Conservation (phyloP, 2,329 filamentous ascomycete genomes). For the Fusarium agapanthi region DNA sequence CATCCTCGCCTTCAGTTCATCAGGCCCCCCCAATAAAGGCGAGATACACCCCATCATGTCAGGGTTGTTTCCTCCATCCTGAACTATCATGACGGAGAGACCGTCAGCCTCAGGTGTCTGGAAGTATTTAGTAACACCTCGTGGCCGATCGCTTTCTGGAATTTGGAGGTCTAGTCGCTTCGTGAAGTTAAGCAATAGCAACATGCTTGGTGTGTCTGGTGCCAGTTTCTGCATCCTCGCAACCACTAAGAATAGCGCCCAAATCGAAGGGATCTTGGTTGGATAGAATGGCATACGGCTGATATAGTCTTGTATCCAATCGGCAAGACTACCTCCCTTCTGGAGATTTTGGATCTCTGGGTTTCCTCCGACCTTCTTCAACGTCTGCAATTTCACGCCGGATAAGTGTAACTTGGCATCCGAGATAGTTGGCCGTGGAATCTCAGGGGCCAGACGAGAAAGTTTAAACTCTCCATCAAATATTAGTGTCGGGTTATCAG, state of each 20-base stretch:
- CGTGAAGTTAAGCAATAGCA: background rate
- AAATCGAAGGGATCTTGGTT: background rate
- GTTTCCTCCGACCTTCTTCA: background rate
- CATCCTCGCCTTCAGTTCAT: background rate
- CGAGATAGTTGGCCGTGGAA: background rate
- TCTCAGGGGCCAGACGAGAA: accelerated
- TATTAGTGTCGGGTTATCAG: background rate
- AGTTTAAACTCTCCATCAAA: background rate
- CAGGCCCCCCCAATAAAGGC: background rate
- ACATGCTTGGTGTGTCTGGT: background rate
- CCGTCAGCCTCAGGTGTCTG: background rate
- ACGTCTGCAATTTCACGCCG: background rate
- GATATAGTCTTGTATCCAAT: background rate
- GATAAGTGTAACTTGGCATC: background rate
- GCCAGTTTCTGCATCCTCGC: background rate
- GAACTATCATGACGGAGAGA: background rate
- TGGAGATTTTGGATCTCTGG: background rate
- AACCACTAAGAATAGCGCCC: background rate
- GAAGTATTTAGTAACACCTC: background rate
- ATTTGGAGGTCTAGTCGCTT: background rate
- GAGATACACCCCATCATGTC: background rate
- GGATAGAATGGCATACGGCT: background rate
- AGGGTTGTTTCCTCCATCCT: background rate
- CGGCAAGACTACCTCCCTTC: background rate
- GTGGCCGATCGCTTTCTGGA: background rate